phyloP scores from a whole-genome alignment of 495 filamentous ascomycete genomes.

The Lophiostoma macrostomum region DNA sequence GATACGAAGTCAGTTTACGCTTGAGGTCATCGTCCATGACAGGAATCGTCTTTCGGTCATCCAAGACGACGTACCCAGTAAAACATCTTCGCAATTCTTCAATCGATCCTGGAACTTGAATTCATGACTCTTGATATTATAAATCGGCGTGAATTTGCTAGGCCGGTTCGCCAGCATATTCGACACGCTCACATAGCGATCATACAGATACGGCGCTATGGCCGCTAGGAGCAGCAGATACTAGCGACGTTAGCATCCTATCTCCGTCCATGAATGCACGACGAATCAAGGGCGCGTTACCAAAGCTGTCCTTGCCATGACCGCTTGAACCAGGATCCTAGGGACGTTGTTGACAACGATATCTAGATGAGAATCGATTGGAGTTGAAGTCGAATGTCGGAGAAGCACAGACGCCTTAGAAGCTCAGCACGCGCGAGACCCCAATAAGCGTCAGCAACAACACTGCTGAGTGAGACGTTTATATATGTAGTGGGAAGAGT shows the following conservation, averaged over 20 bases:
- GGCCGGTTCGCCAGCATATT: conserved; percentile 24
- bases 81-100: conserved; percentile 49
- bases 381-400: no score
- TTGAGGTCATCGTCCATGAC: no score
- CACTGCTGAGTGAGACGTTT: no score
- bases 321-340: no score
- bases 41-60: no score
- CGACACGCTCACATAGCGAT: conserved; percentile 5
- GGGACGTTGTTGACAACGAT: no score
- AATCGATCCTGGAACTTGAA: conserved; percentile 39
- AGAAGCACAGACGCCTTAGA: no score
- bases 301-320: conserved; percentile 1
- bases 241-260: background rate
- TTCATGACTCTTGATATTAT: conserved; percentile 14
- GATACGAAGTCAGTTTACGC: background rate
- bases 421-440: no score
- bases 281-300: background rate
- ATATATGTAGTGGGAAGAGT: no score
- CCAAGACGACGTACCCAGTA: no score
- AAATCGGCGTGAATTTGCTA: background rate
- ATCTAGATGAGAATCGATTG: no score
- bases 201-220: conserved; percentile 25
- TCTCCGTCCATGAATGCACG: background rate
- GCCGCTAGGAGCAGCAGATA: conserved; percentile 18
- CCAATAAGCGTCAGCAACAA: no score